Evolutionary conservation across 2,329 filamentous ascomycete species (phyloP), one percentile per base, ranked within the genome.

Genomic region (Monosporascus sp.): DNA sequence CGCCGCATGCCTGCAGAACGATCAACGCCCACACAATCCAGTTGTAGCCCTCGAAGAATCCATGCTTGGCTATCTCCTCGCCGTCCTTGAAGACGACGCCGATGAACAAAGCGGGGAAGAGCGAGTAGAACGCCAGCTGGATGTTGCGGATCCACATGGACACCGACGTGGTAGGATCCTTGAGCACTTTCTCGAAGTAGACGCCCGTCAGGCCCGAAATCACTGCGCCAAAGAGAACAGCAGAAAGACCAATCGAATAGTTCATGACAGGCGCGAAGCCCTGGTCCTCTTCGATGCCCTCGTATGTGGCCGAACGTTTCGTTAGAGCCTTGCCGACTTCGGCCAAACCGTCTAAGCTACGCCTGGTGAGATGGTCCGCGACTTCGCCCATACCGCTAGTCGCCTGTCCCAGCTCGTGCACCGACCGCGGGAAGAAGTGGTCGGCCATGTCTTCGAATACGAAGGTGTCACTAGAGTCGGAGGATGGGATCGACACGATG

Each of bases 41-140:
- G 68, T 96, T 97, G 73, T 97, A 99, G 3, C 94, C 94, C 53
- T 89, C 87, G 62, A 99, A 97, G 72, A 97, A 96, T 14, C 94
- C 94, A 57, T 89, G 85, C 69, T 87, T 84, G 26, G 86, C 80
- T 58, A 99, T 91, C 41, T 88, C 86, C 56, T 86, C 83, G 26
- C 93, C 94, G 61, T 99, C 94, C 58, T 91, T 89, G 73, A 89
- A 89, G 3, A 95, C 73, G 6, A 97, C 87, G 1, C 93, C 94
- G 50, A 96, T 79, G 53, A 97, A 84, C 0, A 97, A 77, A 1
- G 92, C 89, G 0, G 93, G 91, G 63, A 97, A 93, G 1, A 97
- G 77, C 1, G 92, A 96, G 74, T 96, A 99, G 66, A 97, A 89
- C 1, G 91, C 92, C 24, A 99, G 77, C 70, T 99, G 94, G 47